Base-by-base conservation (phyloP, 768 basidiomycete species). In the Podaxis carcinomalis region DNA sequence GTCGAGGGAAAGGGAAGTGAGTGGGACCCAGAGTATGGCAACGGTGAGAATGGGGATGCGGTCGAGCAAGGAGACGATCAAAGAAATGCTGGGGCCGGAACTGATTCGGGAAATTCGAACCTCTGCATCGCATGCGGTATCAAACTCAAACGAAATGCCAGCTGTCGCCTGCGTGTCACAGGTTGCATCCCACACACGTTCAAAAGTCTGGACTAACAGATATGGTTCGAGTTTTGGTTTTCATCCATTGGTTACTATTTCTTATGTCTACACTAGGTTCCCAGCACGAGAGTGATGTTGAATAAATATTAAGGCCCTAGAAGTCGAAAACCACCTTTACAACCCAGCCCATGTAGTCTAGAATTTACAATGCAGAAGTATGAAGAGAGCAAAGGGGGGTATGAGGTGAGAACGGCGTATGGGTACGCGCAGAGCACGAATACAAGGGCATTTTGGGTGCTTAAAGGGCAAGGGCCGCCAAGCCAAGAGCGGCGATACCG, bases 391-490 rank as follows among this genome's bases (percentile, higher is more conserved):
- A 44, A 44, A 44, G 42, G 19, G 19, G 42, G 16, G 42, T 44
- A 44, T 44, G 6, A 44, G 19, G 42, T 19, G 6, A 16, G 42
- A 19, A 7, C 19, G 42, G 19, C 7, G 19, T n/a, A 44, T 1
- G 5, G 4, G 19, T 16, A 14, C 39, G 39, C 19, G 42, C 25
- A 49, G 25, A 49, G 25, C 10, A 5, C 23, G 21, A 21, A 27
- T 3, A 0, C 28, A 14, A 5, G 16, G 23, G 13, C 13, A 19
- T 46, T 46, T 19, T 28, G 27, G 42, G 10, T 44, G 60, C 60
- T 77, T 74, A 83, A 65, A 83, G 78, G 37, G 72, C 72, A 64
- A 83, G 69, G 5, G 80, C 80, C 23, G 76, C 72, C 59, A 79
- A 70, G 51, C 75, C 79, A 52, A 79, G 67, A 59, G 78, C 82